phyloP scores from a whole-genome alignment of 2,329 filamentous ascomycete genomes.

The Ophiostoma angusticollis region DNA sequence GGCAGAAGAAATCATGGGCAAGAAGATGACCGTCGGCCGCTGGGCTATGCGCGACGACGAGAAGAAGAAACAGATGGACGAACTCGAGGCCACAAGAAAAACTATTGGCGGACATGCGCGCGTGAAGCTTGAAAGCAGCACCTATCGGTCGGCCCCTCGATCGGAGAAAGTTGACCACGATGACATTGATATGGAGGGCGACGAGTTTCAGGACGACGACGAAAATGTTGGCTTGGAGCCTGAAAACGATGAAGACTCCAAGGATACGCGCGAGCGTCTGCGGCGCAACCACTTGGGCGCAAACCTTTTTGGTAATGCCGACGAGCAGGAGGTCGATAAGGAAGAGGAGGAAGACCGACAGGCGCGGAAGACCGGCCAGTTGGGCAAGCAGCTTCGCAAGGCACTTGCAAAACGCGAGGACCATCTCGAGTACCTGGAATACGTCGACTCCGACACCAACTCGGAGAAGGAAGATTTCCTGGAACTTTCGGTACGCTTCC shows the following conservation, averaged over 20 bases:
- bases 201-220: constrained; percentile 80
- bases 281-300: constrained; percentile 75
- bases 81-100: constrained; percentile 46
- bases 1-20: constrained; percentile 70
- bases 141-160: constrained; percentile 46
- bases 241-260: constrained; percentile 70
- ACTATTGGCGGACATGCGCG: constrained; percentile 39
- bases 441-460: constrained; percentile 70
- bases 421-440: constrained; percentile 76
- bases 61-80: constrained; percentile 42
- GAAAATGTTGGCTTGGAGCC: constrained; percentile 62
- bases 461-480: constrained; percentile 24
- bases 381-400: constrained; percentile 69
- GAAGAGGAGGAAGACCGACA: constrained; percentile 58
- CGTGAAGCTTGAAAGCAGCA: constrained; percentile 58
- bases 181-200: constrained; percentile 53
- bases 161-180: constrained; percentile 58
- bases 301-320: constrained; percentile 62
- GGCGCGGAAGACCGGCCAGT: constrained; percentile 55
- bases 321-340: constrained; percentile 60
- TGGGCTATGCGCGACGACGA: constrained; percentile 66
- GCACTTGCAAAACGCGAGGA: constrained; percentile 74
- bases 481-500: constrained; percentile 22
- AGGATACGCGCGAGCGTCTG: constrained; percentile 58
- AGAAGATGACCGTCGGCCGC: constrained; percentile 61